These are phyloP conservation scores for Melanogaster broomeanus DNA, from an alignment of 768 basidiomycete genomes.

Conservation along the genomic window DNA sequence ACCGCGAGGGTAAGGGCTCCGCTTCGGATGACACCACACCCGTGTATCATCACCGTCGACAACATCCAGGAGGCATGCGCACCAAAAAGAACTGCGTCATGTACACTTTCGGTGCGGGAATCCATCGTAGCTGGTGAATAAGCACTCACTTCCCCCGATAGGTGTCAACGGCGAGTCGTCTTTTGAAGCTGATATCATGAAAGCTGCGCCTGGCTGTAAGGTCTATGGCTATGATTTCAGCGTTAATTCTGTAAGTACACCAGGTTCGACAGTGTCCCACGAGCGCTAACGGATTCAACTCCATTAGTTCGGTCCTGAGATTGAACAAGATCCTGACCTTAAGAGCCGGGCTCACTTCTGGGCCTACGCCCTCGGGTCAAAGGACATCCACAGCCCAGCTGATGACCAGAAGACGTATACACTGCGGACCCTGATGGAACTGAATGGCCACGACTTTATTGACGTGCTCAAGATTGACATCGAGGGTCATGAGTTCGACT, in stretches of 20 bases:
- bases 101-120: slow-evolving; percentile 49
- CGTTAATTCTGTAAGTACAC: slow-evolving; percentile 32
- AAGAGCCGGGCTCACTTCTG: slow-evolving; percentile 44
- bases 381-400: slow-evolving; percentile 46
- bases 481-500: slow-evolving; percentile 68
- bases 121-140: neutral
- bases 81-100: slow-evolving; percentile 78
- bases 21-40: neutral
- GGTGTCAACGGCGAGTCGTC: slow-evolving; percentile 52
- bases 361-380: slow-evolving; percentile 44
- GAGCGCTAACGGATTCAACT: neutral
- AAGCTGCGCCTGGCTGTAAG: slow-evolving; percentile 41
- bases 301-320: slow-evolving; percentile 45
- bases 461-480: slow-evolving; percentile 76
- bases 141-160: slow-evolving; percentile 9
- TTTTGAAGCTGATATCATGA: slow-evolving; percentile 51
- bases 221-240: slow-evolving; percentile 47
- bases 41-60: slow-evolving; percentile 60
- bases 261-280: neutral
- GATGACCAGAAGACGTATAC: slow-evolving; percentile 61
- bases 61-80: slow-evolving; percentile 82
- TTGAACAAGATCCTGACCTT: slow-evolving; percentile 32
- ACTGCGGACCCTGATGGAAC: slow-evolving; percentile 59
- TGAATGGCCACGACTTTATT: slow-evolving; percentile 67
- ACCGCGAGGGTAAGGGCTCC: slow-evolving; percentile 61